phyloP scores from a whole-genome alignment of 208 protist genomes.

The Leishmania lainsoni region DNA sequence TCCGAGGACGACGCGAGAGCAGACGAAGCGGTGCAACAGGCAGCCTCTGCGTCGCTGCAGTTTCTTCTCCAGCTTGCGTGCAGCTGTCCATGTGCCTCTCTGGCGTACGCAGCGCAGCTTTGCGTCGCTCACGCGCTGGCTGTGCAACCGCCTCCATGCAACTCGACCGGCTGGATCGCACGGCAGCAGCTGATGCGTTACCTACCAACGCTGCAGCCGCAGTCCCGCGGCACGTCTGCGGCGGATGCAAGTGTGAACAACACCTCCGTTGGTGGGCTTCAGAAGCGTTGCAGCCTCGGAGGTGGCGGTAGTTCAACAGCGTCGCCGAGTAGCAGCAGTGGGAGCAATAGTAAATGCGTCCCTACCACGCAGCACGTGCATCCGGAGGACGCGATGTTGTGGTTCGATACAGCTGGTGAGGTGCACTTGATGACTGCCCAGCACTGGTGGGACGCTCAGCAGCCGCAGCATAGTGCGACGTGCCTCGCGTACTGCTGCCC shows the following conservation, averaged over 20 bases:
- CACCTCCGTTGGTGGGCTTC: background rate
- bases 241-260: background rate
- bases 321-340: background rate
- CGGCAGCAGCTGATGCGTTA: constrained; percentile 31
- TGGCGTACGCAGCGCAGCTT: constrained; percentile 63
- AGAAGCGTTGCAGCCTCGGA: background rate
- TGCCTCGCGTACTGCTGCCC: constrained; percentile 30
- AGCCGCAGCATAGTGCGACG: constrained; percentile 3
- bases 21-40: constrained; percentile 26
- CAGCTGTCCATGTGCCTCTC: constrained; percentile 65
- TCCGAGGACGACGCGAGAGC: constrained; percentile 4
- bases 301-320: background rate
- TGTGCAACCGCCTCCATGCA: constrained; percentile 17
- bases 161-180: constrained; percentile 5
- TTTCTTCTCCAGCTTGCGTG: constrained; percentile 61
- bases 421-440: constrained; percentile 17
- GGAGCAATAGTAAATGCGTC: background rate
- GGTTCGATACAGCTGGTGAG: constrained; percentile 22
- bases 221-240: constrained; percentile 5
- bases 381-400: constrained; percentile 28
- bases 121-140: constrained; percentile 56
- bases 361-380: constrained; percentile 33
- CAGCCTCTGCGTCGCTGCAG: constrained; percentile 46
- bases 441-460: constrained; percentile 22
- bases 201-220: constrained; percentile 20